These are phyloP conservation scores for Penicillium sp. DNA, from an alignment of 2,329 filamentous ascomycete species.

Conservation along the genomic window DNA sequence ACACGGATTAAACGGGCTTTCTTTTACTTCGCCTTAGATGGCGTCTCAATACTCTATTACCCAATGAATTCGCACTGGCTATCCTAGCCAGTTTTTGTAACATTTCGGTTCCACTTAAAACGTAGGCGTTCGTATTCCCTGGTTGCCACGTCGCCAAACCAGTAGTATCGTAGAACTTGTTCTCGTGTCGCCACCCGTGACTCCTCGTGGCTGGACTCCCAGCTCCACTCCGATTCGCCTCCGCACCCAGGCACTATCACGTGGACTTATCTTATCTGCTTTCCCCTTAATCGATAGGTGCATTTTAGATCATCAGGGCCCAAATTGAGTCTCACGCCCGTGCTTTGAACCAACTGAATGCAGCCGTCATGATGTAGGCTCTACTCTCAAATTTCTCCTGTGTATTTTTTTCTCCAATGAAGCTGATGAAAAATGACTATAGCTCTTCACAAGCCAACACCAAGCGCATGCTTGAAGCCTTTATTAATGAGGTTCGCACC, in stretches of 20 bases:
- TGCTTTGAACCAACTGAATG: no score
- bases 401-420: no score
- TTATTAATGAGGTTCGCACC: no score
- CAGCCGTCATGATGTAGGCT: no score
- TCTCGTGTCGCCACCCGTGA: background rate
- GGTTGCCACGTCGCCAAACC: background rate
- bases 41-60: slow-evolving; percentile 6
- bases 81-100: background rate
- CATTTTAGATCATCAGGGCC: no score
- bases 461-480: no score
- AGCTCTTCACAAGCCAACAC: no score
- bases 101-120: background rate
- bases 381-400: no score
- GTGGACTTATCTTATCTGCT: background rate
- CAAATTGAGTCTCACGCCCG: no score
- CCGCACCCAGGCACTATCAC: background rate
- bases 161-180: background rate
- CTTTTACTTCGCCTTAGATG: slow-evolving; percentile 5
- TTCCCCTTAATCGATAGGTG: background rate
- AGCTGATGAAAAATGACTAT: no score
- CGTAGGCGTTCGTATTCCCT: background rate
- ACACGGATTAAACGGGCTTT: slow-evolving; percentile 7
- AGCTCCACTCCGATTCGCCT: background rate
- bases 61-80: slow-evolving; percentile 8
- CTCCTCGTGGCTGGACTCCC: background rate